Conservation (phyloP, 2,329 filamentous ascomycete species). For the Sclerotinia sclerotiorum region DNA sequence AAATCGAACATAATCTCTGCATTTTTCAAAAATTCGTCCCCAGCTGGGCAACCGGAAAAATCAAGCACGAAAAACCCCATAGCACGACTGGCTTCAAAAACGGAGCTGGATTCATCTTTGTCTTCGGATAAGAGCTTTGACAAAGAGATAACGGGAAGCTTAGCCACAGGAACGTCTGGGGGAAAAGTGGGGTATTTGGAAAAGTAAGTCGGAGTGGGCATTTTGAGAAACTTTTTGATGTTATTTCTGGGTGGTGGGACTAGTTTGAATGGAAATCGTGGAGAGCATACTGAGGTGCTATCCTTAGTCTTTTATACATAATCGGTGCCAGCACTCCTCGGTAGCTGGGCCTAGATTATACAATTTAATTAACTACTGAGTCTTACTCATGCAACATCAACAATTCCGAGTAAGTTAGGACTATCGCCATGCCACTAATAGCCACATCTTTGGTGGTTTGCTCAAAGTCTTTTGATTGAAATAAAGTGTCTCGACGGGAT, state of each 20-base stretch:
- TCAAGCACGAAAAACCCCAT: conserved; percentile 4
- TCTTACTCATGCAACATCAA: background rate
- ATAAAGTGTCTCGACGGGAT: background rate
- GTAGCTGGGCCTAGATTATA: background rate
- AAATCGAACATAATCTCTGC: background rate
- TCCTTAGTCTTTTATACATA: background rate
- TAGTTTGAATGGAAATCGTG: background rate
- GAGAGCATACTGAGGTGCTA: background rate
- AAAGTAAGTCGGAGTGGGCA: conserved; percentile 5
- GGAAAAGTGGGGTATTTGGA: conserved; percentile 3
- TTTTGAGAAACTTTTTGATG: background rate
- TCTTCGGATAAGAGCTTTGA: background rate
- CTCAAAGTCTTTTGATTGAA: background rate
- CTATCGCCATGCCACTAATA: background rate
- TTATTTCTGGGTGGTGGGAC: background rate
- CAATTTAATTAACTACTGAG: background rate
- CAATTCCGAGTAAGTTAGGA: background rate
- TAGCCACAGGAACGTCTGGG: background rate
- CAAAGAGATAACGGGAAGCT: background rate
- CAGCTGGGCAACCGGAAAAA: background rate
- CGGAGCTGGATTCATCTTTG: background rate
- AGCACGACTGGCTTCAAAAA: conserved; percentile 6
- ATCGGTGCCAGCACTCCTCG: background rate
- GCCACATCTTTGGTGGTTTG: background rate
- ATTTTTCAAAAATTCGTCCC: background rate